Evolutionary conservation across 345 rosid genomes (phyloP), one percentile per base, ranked within the genome.

Genomic region (Chamaenerion angustifolium): DNA sequence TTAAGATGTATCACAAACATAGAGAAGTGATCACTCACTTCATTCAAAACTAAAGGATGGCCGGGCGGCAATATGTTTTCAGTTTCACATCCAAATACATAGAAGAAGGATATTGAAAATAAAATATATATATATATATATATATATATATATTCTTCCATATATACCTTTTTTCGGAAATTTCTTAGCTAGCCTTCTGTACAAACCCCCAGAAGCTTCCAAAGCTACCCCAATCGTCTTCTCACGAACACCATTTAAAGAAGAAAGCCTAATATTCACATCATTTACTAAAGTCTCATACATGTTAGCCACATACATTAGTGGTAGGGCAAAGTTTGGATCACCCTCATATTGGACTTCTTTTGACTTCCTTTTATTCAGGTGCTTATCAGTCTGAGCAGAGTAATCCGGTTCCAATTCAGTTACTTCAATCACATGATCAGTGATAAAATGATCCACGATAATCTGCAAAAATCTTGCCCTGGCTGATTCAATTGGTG

Each of bases 121-220:
- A n/a, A n/a, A 49, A 13, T 11, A 23, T 10, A 4, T 37, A 48
- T 16, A 4, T 3, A 16, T 17, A 47, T 9, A 13, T 15, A 49
- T 9, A 40, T 13, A 12, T 40, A 0, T 49, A 16, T 11, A 11
- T 10, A 8, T 12, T 12, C 35, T 23, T 8, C 16, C 14, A 4
- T 48, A 5, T 19, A 47, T 35, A 89, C 98, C 98, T 76, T 76
- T 86, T 61, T 80, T 90, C 41, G 98, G 98, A 61, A 79, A 86
- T 70, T 83, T 90, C 66, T 81, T 83, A 1, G 95, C 81, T 62
- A 90, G 50, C 57, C 65, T 76, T 64, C 95, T 68, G 56, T 90
- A 90, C 75, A 90, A 79, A 40, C 95, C 98, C 64, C 98, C 95
- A 9, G 95, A 81, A 14, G 95, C 94, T 81, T 90, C 95, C 60